Evolutionary conservation across 2,329 filamentous ascomycete species (phyloP), one percentile per base, ranked within the genome.

Genomic region (Sarocladium oryzae): DNA sequence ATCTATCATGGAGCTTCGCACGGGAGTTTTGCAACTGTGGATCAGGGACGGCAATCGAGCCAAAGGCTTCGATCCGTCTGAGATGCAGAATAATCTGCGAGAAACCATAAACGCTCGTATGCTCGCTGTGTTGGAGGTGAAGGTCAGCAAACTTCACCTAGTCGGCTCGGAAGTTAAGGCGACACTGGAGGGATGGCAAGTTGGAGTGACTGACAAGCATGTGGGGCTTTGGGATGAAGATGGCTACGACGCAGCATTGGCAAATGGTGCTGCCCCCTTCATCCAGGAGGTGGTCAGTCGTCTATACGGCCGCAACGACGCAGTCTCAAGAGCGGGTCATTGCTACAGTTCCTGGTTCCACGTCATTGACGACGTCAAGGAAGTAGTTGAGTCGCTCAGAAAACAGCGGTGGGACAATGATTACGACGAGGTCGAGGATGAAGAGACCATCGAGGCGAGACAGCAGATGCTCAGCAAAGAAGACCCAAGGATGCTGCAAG

Each of bases 371-470:
- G 81, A 84, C 50, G 79, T 87, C 13, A 77, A 76, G 38, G 71
- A 73, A 16, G 74, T 85, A 3, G 77, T 90, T 7, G 80, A 82
- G 36, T 75, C 80, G 53, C 77, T 93, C 58, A 79, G 75, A 54
- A 78, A 79, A 43, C 81, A 85, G 56, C 79, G 82, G 52, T 91
- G 88, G 86, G 85, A 91, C 55, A 85, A 88, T 51, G 85, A 88
- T 54, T 75, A 84, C 24, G 82, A 86, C 49, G 81, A 86, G 49
- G 81, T 89, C 36, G 86, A 89, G 54, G 85, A 89, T 54, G 86
- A 91, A 55, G 76, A 86, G 51, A 81, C 78, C 1, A 78, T 86
- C 18, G 84, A 88, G 55, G 75, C 75, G 16, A 77, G 84, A 30
- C 84, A 89, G 58, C 76, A 77, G 33, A 65, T 84, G 0, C 73